These are phyloP conservation scores for Phaseolus lunatus DNA, from an alignment of 306 rosid species.

Conservation along the genomic window DNA sequence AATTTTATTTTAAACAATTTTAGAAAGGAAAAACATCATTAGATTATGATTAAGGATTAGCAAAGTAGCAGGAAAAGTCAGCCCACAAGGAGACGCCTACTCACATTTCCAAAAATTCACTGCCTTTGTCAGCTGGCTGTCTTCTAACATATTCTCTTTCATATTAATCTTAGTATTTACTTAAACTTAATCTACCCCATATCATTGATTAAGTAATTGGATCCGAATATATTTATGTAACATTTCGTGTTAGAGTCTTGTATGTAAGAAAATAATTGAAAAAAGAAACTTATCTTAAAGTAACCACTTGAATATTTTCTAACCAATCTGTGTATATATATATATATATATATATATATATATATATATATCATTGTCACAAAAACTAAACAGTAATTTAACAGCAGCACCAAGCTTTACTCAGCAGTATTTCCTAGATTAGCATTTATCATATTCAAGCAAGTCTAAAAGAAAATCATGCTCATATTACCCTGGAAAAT, in stretches of 20 bases:
- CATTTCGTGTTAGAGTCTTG: too few species aligned
- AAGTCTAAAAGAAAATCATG: neutral
- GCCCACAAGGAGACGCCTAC: conserved; percentile 87
- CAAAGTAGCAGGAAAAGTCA: conserved; percentile 72
- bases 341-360: too few species aligned
- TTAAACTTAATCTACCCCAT: neutral
- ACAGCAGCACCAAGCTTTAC: neutral
- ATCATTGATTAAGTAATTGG: too few species aligned
- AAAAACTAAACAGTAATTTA: neutral
- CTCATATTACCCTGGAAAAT: neutral
- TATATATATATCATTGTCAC: too few species aligned
- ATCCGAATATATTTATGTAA: too few species aligned
- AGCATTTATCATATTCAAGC: neutral
- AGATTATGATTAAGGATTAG: conserved; percentile 83
- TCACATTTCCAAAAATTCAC: conserved; percentile 93
- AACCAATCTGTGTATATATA: too few species aligned
- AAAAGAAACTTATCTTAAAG: too few species aligned
- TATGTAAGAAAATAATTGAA: neutral
- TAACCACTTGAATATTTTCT: too few species aligned
- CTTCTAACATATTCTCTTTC: conserved; percentile 45
- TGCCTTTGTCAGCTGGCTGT: conserved; percentile 84
- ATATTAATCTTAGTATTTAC: conserved; percentile 6
- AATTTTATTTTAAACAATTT: conserved; percentile 67
- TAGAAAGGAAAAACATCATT: conserved; percentile 78
- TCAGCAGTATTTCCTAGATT: neutral